Base-by-base conservation (phyloP, 2,329 filamentous ascomycete genomes). In the Rhinocladiella similis region DNA sequence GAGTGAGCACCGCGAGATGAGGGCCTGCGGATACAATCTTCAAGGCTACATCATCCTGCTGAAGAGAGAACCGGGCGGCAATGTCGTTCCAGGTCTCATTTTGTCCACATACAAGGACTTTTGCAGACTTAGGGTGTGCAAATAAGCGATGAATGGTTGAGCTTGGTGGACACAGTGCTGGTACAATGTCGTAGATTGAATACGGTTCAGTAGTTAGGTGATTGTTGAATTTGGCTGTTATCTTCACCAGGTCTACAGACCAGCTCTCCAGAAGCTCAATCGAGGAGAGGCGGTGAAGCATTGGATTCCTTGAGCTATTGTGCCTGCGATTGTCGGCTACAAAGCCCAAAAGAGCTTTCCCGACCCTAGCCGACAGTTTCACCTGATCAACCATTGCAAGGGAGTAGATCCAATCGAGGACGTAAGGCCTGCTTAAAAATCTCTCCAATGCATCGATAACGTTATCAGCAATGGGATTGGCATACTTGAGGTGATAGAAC, bases 121-220 rank as follows among this genome's bases (percentile, higher is more conserved):
- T 51, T 9, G 50, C 20, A 33, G 50, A 41, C 46, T 43, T 53
- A 35, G 29, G 13, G 14, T 3, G 47, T 16, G 22, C 64, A 54
- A 75, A 75, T 9, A 67, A 63, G 46, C 67, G 62, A 51, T 69
- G 68, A 3, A 75, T 69, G 2, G 66, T 60, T 6, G 75, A 75
- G 18, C 64, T 61, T 6, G 50, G 35, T 0, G 75, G 74, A 56
- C 74, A 77, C 39, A 78, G 70, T 1, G 73, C 70, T 1, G 73
- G 71, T 7, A 77, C 69, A 2, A 66, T 57, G 42, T 70, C 70
- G 56, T 74, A 72, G 33, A 77, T 75, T 0, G 68, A 54, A 5
- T 67, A 59, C 0, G 74, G 73, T 6, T 65, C 54, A 29, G 49
- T 36, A 1, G 53, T 29, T 10, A 75, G 50, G 38, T 61, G 57